Evolutionary conservation across 768 basidiomycete genomes (phyloP).

Genomic region (Rhizopogon roseolus): DNA sequence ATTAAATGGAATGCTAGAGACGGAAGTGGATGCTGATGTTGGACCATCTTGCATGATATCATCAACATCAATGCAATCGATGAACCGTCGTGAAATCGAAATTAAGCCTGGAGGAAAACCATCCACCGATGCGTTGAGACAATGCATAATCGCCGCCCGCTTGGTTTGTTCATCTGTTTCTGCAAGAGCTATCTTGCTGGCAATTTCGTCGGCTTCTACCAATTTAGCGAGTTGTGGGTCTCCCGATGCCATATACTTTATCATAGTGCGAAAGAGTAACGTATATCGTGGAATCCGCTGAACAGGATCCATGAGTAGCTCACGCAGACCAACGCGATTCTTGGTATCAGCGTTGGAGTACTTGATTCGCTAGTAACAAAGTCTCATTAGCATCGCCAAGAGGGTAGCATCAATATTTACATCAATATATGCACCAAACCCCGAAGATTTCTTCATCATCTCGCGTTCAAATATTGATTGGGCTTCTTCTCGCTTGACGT

Average conservation of each 20-base stretch:
- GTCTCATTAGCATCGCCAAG: constrained; percentile 4
- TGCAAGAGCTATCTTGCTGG: constrained; percentile 85
- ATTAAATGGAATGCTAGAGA: constrained; percentile 36
- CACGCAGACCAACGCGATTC: constrained; percentile 84
- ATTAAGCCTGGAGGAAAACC: constrained; percentile 90
- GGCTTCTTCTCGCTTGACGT: constrained; percentile 89
- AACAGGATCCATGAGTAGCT: constrained; percentile 93
- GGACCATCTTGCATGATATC: constrained; percentile 57
- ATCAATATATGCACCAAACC: constrained; percentile 84
- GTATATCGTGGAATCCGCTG: constrained; percentile 96
- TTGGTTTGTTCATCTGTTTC: constrained; percentile 91
- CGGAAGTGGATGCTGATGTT: constrained; percentile 35
- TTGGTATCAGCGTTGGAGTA: constrained; percentile 69
- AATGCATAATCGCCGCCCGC: constrained; percentile 84
- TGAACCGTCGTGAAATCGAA: constrained; percentile 79
- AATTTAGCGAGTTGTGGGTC: constrained; percentile 79
- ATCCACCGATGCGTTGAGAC: constrained; percentile 78
- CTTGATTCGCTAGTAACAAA: constrained; percentile 64
- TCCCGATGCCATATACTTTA: constrained; percentile 78
- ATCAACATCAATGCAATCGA: constrained; percentile 92
- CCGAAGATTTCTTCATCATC: constrained; percentile 70
- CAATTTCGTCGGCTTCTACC: constrained; percentile 80
- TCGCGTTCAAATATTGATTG: constrained; percentile 85
- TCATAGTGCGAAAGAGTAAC: constrained; percentile 86
- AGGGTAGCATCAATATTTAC: constrained; percentile 36